Conservation (phyloP, 176 grass and related monocot genomes). For the Hordeum vulgare region DNA sequence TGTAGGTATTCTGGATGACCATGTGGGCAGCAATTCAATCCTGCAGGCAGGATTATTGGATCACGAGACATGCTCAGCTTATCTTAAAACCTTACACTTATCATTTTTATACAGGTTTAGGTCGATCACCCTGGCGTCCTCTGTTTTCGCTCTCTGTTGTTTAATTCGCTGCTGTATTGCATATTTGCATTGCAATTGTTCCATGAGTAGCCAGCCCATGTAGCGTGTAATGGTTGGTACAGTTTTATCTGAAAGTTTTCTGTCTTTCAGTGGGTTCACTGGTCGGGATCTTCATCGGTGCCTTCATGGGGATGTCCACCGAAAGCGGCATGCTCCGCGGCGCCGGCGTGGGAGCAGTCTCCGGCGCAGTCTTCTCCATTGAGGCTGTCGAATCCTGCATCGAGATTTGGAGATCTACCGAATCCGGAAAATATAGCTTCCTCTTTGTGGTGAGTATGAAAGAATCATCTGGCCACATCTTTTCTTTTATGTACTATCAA, state of each 20-base stretch:
- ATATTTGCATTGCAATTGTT: not conserved
- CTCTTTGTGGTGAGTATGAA: constrained; percentile 65
- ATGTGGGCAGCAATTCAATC: constrained; percentile 14
- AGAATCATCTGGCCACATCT: not conserved
- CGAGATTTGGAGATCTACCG: constrained; percentile 72
- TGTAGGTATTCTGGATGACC: not conserved
- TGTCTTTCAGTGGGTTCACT: constrained; percentile 62
- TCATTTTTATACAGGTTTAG: not conserved
- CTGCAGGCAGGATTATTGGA: not conserved
- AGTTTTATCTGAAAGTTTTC: not conserved
- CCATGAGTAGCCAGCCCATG: not conserved
- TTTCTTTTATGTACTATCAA: not conserved
- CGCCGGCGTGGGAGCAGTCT: constrained; percentile 77
- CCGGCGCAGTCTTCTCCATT: constrained; percentile 82
- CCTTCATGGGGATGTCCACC: constrained; percentile 70
- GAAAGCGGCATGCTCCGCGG: constrained; percentile 78
- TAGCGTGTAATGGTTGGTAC: not conserved
- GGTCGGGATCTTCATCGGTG: constrained; percentile 70
- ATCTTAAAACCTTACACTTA: not conserved
- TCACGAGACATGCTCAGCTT: not conserved
- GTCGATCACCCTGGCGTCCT: not conserved
- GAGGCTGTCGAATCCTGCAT: constrained; percentile 89
- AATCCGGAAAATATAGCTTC: constrained; percentile 77
- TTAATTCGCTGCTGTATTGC: not conserved
- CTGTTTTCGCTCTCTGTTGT: not conserved